A percentile compares a stretch with the other conserved stretches of the same genome.
These are phyloP conservation scores for Saccharomycopsis schoenii DNA, from an alignment of 805 yeast genomes.

Conservation along the genomic window DNA sequence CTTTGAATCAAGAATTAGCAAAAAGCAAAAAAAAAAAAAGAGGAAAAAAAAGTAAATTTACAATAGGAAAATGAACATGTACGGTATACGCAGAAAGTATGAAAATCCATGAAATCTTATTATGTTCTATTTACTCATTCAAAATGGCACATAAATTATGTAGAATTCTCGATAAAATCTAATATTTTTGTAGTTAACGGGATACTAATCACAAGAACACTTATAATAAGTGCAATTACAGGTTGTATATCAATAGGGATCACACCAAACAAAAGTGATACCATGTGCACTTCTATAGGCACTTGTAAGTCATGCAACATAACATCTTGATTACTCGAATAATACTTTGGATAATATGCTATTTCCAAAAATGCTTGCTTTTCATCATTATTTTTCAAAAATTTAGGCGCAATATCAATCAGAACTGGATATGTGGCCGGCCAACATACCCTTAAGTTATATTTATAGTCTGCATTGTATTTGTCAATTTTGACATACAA, in stretches of 20 bases:
- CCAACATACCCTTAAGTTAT: constrained; percentile 16
- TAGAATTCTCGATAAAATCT: neutral
- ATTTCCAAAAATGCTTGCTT: constrained; percentile 4
- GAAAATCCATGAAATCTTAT: too few species aligned
- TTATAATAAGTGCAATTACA: constrained; percentile 4
- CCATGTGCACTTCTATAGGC: constrained; percentile 12
- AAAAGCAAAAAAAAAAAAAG: too few species aligned
- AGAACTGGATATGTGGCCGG: constrained; percentile 16
- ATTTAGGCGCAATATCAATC: constrained; percentile 10
- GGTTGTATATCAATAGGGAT: constrained; percentile 11
- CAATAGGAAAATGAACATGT: too few species aligned
- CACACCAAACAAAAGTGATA: constrained; percentile 5
- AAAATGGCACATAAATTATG: neutral
- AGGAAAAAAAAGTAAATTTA: too few species aligned
- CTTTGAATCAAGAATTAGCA: too few species aligned
- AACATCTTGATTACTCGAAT: neutral
- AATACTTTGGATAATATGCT: constrained; percentile 11
- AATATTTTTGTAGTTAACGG: neutral
- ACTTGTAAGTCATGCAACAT: constrained; percentile 12
- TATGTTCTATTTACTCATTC: too few species aligned
- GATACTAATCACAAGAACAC: constrained; percentile 4
- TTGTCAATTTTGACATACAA: constrained; percentile 2
- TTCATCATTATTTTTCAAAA: neutral
- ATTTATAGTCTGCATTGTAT: constrained; percentile 2
- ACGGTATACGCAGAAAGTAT: too few species aligned